These are phyloP conservation scores for Ceratocystiopsis sp. DNA, from an alignment of 2,329 filamentous ascomycete genomes.

Conservation along the genomic window DNA sequence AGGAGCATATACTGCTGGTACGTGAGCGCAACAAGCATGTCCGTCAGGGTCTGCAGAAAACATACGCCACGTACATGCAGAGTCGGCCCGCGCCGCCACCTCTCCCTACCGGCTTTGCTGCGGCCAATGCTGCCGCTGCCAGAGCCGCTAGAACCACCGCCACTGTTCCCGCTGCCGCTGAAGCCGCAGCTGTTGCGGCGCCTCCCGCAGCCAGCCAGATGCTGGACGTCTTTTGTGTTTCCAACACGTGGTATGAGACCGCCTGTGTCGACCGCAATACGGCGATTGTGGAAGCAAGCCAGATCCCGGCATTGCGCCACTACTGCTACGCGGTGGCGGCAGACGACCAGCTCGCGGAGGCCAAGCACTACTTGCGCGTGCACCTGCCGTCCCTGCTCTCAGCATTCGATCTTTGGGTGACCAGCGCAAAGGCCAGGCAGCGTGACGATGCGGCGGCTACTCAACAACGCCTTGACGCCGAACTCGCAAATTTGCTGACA, in stretches of 20 bases:
- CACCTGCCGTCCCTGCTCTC: not conserved
- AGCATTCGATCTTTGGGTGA: not conserved
- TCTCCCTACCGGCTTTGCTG: too few relatives aligned
- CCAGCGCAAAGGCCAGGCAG: not conserved
- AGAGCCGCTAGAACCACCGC: too few relatives aligned
- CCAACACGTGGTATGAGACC: conserved; percentile 18
- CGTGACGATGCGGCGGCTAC: not conserved
- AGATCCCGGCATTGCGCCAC: conserved; percentile 16
- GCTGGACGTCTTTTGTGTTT: conserved; percentile 20
- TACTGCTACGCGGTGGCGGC: conserved; percentile 19
- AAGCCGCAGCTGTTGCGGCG: too few relatives aligned
- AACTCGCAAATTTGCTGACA: not conserved
- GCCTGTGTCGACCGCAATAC: conserved; percentile 14
- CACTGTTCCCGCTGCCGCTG: too few relatives aligned
- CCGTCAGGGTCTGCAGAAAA: conserved; percentile 11
- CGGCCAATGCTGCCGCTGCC: too few relatives aligned
- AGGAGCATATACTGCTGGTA: conserved; percentile 12
- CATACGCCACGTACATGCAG: conserved; percentile 9
- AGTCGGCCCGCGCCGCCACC: too few relatives aligned
- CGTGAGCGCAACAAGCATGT: conserved; percentile 16
- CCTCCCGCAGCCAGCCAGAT: not conserved
- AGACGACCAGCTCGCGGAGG: conserved; percentile 15
- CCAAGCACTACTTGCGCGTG: conserved; percentile 14
- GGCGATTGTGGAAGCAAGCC: conserved; percentile 14
- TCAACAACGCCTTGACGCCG: not conserved